Conservation (phyloP, 164 flowering plant genomes). For the Houttuynia cordata region DNA sequence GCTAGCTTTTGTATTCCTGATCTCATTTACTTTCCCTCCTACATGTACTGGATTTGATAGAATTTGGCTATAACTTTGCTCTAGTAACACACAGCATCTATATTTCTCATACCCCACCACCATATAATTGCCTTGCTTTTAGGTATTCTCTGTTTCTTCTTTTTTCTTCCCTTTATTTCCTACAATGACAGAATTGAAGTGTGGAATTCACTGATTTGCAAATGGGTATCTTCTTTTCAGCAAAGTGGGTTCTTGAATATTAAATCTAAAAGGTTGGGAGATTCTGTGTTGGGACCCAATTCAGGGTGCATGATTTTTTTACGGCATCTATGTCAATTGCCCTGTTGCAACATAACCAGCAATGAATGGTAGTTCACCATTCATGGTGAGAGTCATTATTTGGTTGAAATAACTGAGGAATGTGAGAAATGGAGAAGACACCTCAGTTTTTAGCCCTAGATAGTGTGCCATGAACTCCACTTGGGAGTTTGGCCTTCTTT, state of each 20-base stretch:
- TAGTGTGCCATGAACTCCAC: slow-evolving; percentile 40
- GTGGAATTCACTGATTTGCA: slow-evolving; percentile 22
- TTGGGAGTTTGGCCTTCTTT: slow-evolving; percentile 12
- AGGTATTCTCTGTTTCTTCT: slow-evolving; percentile 11
- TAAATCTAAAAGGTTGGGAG: slow-evolving; percentile 18
- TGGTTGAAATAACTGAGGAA: slow-evolving; percentile 9
- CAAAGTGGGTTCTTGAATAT: slow-evolving; percentile 38
- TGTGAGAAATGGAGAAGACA: slow-evolving; percentile 11
- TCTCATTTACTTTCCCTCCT: slow-evolving; percentile 3
- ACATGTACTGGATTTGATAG: slow-evolving; percentile 12
- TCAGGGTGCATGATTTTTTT: slow-evolving; percentile 11
- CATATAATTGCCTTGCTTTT: slow-evolving; percentile 24
- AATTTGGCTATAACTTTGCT: slow-evolving; percentile 30
- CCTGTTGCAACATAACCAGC: neutral
- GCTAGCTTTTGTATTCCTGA: neutral
- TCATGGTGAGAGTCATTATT: slow-evolving; percentile 12
- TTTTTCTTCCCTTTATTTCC: slow-evolving; percentile 13
- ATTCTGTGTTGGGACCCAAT: slow-evolving; percentile 20
- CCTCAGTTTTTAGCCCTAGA: slow-evolving; percentile 20
- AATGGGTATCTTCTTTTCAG: slow-evolving; percentile 14
- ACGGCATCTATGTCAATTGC: neutral
- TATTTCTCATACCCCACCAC: slow-evolving; percentile 1
- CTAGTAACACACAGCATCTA: slow-evolving; percentile 35
- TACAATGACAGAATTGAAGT: slow-evolving; percentile 12
- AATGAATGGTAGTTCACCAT: slow-evolving; percentile 4